Evolutionary conservation across 2,329 filamentous ascomycete genomes (phyloP), one percentile per base, ranked within the genome.

Genomic region (Epichloe brachyelytri): DNA sequence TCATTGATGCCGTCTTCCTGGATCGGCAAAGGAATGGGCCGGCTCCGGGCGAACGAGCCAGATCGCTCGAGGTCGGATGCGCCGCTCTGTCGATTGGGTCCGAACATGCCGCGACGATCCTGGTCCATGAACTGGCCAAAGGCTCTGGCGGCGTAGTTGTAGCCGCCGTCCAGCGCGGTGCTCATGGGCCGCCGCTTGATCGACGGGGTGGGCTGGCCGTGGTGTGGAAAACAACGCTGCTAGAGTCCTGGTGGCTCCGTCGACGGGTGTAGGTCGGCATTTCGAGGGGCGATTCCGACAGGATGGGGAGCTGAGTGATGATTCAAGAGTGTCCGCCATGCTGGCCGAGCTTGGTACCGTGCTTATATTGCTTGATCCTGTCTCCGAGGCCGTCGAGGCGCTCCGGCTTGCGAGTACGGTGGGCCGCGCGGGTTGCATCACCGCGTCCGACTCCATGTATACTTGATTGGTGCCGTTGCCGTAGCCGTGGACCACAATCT

Each of bases 401-500:
- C 60, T 61, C 17, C 59, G 53, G 26, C 49, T 55, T 2, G 59
- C 57, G 53, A 56, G 56, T 12, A 52, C 50, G 11, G 52, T n/a
- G 7, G 51, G 50, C 14, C 54, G 53, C 20, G 50, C 45, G 46
- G 33, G 40, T 30, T 48, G 49, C 8, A 43, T 19, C 12, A 44
- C 45, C 0, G 56, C 51, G 14, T 34, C 19, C 11, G 52, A 36
- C 4, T 60, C 60, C 5, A 64, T 43, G 20, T 55, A 63, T 4
- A 69, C 67, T 2, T 63, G 57, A 37, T 74, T 74, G 2, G 71
- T 76, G 1, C 74, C 75, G 46, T 79, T 78, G 10, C 76, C 76
- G 52, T 79, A 78, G 0, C 75, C 74, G 4, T 72, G 68, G 6
- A 78, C 68, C 0, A 78, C 63, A 30, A 78, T 78, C 57, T 80